Evolutionary conservation across 139 green algal genomes (phyloP), one percentile per base, ranked within the genome.

Genomic region (Ettlia oleoabundans): DNA sequence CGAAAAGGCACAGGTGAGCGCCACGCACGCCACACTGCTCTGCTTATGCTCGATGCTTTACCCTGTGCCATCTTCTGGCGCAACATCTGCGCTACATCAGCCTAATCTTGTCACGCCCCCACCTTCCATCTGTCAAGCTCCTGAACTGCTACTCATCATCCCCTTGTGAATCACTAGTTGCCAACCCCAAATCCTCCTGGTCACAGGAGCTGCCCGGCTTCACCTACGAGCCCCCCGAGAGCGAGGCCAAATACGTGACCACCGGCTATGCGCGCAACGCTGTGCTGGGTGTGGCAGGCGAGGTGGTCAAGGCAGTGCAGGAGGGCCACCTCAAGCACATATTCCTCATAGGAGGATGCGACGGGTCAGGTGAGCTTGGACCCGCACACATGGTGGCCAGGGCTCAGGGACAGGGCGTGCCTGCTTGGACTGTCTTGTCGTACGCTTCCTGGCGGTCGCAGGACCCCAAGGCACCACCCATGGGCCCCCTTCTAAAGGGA

Each of bases 291-390:
- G 69, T 88, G 40, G 82, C 82, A 33, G 67, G 66, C 28, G 62
- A 86, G 65, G 77, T 87, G 63, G 63, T 91, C 10, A 88, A 77
- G 21, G 78, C 82, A 41, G 84, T 87, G 43, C 80, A 86, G 66
- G n/a, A 83, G n/a, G 88, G 85, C 51, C 42, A 77, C 37, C 73
- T 85, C 19, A 79, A 84, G 62, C 85, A 88, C 82, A 88, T 89
- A 52, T 88, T 85, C 85, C 75, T 89, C 18, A 76, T 89, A 21
- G 85, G 85, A 22, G 85, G 73, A 33, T 80, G 73, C 73, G 73
- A 80, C 73, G 73, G 73, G 0, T 21, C 30, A 19, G 73, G 73
- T 80, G 73, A 68, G 73, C 4, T n/a, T n/a, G 53, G 24, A 15
- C 47, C 13, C 13, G 47, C 13, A n/a, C n/a, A n/a, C n/a, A n/a